Evolutionary conservation across 768 basidiomycete species (phyloP).

Genomic region (Tulasnella sp.): DNA sequence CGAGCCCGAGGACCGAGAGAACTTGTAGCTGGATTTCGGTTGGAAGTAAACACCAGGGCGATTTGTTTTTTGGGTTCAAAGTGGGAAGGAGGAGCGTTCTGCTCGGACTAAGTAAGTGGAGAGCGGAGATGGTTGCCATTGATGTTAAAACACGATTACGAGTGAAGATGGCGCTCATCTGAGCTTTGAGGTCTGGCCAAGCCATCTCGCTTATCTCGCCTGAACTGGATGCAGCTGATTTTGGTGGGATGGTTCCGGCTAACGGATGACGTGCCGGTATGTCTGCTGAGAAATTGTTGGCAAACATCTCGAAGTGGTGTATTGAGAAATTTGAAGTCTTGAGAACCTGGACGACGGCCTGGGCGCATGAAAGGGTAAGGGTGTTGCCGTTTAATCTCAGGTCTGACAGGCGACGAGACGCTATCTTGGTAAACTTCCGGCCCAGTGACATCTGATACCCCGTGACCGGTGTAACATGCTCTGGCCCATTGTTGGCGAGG

Average conservation of each 20-base stretch:
- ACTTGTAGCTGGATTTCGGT: constrained; percentile 51
- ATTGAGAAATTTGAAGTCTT: constrained; percentile 43
- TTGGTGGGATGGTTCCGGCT: not conserved
- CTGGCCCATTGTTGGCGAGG: constrained; percentile 30
- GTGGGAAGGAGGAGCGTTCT: not conserved
- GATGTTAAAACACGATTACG: not conserved
- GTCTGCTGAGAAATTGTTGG: constrained; percentile 32
- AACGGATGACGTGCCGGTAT: not conserved
- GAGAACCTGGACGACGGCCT: constrained; percentile 41
- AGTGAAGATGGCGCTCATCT: not conserved
- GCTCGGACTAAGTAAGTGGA: not conserved
- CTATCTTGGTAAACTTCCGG: not conserved
- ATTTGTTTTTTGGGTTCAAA: not conserved
- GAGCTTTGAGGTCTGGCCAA: not conserved
- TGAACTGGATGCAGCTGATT: not conserved
- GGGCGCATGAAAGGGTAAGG: constrained; percentile 41
- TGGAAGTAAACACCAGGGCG: constrained; percentile 42
- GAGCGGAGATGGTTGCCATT: not conserved
- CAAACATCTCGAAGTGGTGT: constrained; percentile 42
- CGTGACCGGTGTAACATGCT: not conserved
- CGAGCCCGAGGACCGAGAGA: constrained; percentile 50
- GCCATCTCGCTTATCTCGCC: not conserved
- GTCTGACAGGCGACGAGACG: not conserved
- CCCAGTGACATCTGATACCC: not conserved
- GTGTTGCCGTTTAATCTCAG: constrained; percentile 52